Base-by-base conservation (phyloP, 495 filamentous ascomycete genomes). In the Lasiosphaeria hispida region DNA sequence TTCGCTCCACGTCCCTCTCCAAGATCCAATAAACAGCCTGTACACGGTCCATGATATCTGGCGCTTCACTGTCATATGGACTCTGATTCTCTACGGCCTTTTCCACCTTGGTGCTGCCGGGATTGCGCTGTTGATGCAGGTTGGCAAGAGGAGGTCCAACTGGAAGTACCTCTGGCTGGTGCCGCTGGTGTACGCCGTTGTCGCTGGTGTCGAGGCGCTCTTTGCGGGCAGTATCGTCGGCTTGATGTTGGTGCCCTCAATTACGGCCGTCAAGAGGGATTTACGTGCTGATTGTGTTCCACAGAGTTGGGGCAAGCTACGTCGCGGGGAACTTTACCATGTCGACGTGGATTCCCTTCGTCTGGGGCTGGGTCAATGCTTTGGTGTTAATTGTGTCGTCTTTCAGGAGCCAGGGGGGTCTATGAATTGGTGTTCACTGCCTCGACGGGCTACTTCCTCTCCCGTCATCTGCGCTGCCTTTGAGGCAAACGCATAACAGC, bases 261-360 rank as follows among this genome's bases (percentile, higher is more conserved):
- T 14, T 39, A 5, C 11, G 7, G 19, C 45, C 41, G 3, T 40
- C 15, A 8, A 1, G 15, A 1, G 30, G 18, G 37, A 14, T 18
- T 38, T 9, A 57, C 37, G 38, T 58, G 59, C 71, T 73, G 39
- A 70, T 50, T 38, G 39, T 63, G 38, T 8, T 10, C 4, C 8
- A 44, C 63, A 97, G 93, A 49, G 82, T 98, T 10, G 91, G 91
- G 19, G 89, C 88, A 6, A 85, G 94, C 43, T 98, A 97, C 66
- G 84, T 88, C 61, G 83, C 90, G 13, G 94, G 92, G 34, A 89
- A 86, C 71, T 96, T 96, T 67, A 75, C 84, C 60, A 96, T 97
- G 93, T 95, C 91, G 51, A 97, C 94, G 2, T 98, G 95, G 94
- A 87, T 96, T 40, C 94, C 94, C 11, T 90, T 96, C 65, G 80